Evolutionary conservation across 352 stramenopile species (phyloP), one percentile per base, ranked within the genome.

Genomic region (Globisporangium acanthophoron): DNA sequence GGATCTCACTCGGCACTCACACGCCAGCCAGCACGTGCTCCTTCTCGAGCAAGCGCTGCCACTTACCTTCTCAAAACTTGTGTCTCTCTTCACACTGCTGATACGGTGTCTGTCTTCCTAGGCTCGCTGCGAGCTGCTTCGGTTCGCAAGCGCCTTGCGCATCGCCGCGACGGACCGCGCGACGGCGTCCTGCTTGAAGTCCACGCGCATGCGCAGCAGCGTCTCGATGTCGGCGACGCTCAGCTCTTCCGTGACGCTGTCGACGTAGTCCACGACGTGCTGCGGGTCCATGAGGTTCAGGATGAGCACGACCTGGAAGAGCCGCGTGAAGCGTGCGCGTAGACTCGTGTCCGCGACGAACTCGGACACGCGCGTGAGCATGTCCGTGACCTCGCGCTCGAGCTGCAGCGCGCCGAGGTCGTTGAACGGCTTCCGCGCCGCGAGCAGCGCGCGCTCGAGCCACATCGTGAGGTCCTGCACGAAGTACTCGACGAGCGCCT

Each of bases 251-350:
- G 60, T 69, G 40, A 90, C 69, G 37, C 68, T 80, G 37, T 76
- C 63, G 3, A 79, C 58, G 58, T 89, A 92, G 53, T 90, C 81
- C 18, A 88, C 53, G 3, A 94, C 71, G 56, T 94, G 80, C 16
- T 48, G 67, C 5, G 85, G 82, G 46, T 90, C 74, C 68, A 87
- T 72, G n/a, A 94, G 60, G 59, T 92, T 94, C 40, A 94, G 64
- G 24, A 94, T 72, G 11, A 92, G 80, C 44, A 87, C 77, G 39
- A 92, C 47, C 59, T 94, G 80, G 58, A 92, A 90, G 2, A 92
- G 69, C 39, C 82, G 70, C 15, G 79, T 92, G 60, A 92, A 94
- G 11, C 76, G 64, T 8, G 59, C 62, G 33, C 79, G 78, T 37
- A 93, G 58, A 65, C 78, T 90, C 60, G 73, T 79, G 4, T 83